phyloP scores from a whole-genome alignment of 176 grass and related monocot species.

The Ensete glaucum region DNA sequence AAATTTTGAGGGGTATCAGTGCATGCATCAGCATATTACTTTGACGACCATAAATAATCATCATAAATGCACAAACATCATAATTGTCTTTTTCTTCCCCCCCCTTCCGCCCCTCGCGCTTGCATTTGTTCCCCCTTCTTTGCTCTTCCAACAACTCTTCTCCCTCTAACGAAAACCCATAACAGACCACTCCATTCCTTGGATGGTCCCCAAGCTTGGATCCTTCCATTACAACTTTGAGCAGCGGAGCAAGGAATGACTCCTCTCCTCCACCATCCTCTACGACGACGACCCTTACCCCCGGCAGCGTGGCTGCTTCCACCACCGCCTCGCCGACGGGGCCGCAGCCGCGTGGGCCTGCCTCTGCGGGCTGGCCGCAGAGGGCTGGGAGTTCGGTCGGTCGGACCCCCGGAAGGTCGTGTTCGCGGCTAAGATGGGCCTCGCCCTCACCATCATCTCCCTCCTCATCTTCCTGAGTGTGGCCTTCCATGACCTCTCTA shows the following conservation, averaged over 20 bases:
- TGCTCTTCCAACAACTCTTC: too few relatives aligned
- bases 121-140: too few relatives aligned
- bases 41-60: too few relatives aligned
- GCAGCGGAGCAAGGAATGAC: constrained; percentile 16
- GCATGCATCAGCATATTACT: too few relatives aligned
- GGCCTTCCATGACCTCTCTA: constrained; percentile 47
- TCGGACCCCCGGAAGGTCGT: constrained; percentile 59
- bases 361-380: constrained; percentile 3
- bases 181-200: neutral
- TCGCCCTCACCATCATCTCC: constrained; percentile 56
- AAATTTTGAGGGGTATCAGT: too few relatives aligned
- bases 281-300: neutral
- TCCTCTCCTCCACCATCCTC: constrained; percentile 4
- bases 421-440: constrained; percentile 58
- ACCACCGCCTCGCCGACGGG: constrained; percentile 18
- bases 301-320: neutral
- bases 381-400: constrained; percentile 51
- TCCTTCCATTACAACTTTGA: constrained; percentile 10
- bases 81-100: too few relatives aligned
- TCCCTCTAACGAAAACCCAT: too few relatives aligned
- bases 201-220: neutral
- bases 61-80: too few relatives aligned
- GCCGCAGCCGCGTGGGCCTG: constrained; percentile 4
- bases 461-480: constrained; percentile 74
- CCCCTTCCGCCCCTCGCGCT: too few relatives aligned